Evolutionary conservation across 306 rosid species (phyloP).

Genomic region (Prunus kanzakura): DNA sequence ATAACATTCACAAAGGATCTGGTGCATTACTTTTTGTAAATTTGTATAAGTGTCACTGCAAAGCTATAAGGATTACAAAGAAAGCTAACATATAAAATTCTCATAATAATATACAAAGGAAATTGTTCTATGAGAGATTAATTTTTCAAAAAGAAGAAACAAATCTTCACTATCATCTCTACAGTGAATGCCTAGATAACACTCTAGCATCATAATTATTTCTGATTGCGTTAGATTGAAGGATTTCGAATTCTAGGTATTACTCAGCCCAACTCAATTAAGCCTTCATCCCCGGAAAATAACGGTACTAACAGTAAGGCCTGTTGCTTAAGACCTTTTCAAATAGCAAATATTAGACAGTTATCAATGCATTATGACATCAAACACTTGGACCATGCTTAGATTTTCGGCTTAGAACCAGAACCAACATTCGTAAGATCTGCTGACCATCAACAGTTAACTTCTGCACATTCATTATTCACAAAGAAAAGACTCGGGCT

Average conservation of each 20-base stretch:
- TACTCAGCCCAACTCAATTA: neutral
- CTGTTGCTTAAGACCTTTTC: neutral
- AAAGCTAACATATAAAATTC: neutral
- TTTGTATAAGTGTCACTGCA: neutral
- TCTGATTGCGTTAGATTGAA: neutral
- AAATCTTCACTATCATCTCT: neutral
- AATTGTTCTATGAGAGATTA: neutral
- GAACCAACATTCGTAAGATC: neutral
- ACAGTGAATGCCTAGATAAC: neutral
- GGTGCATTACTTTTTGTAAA: neutral
- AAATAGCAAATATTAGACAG: neutral
- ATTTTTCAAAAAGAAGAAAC: neutral
- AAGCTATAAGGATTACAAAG: neutral
- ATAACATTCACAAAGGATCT: neutral
- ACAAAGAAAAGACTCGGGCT: slow-evolving; percentile 12
- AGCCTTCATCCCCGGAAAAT: neutral
- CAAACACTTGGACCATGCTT: neutral
- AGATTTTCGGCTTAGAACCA: neutral
- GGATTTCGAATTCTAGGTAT: neutral
- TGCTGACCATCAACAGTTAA: neutral
- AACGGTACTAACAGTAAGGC: neutral
- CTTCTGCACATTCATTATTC: too few relatives aligned
- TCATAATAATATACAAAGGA: neutral
- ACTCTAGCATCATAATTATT: neutral
- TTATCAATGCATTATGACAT: neutral